Percentiles rank a stretch among this genome's conserved stretches.
Evolutionary conservation across 2,329 filamentous ascomycete species (phyloP).

Genomic region (Calcarisporium arbuscula): DNA sequence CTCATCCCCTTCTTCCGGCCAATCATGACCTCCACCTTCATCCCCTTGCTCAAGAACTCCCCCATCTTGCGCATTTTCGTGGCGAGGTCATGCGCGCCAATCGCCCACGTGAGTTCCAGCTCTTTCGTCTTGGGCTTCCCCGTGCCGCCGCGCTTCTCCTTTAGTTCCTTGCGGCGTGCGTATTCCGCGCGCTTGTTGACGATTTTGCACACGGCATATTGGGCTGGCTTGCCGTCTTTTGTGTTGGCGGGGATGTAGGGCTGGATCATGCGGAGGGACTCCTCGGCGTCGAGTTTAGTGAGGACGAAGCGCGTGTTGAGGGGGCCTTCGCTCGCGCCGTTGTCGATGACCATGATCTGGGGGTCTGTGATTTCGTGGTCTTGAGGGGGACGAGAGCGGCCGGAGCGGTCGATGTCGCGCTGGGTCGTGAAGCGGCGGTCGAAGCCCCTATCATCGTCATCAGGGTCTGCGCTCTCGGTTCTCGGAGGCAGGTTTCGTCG

Average conservation of each 20-base stretch:
- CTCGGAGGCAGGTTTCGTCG: slow-evolving; percentile 2
- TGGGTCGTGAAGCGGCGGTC: slow-evolving; percentile 30
- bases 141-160: slow-evolving; percentile 36
- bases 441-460: slow-evolving; percentile 16
- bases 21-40: slow-evolving; percentile 67
- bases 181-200: slow-evolving; percentile 50
- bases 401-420: slow-evolving; percentile 23
- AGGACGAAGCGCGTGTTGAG: slow-evolving; percentile 34
- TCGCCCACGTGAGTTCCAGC: slow-evolving; percentile 88
- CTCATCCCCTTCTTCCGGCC: slow-evolving; percentile 58
- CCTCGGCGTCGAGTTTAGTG: slow-evolving; percentile 23
- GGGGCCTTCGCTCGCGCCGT: slow-evolving; percentile 33
- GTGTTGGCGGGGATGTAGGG: slow-evolving; percentile 27
- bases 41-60: slow-evolving; percentile 67
- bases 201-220: slow-evolving; percentile 63
- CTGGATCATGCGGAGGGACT: slow-evolving; percentile 36
- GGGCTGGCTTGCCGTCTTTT: slow-evolving; percentile 13
- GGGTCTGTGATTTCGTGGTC: slow-evolving; percentile 39
- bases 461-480: slow-evolving; percentile 4
- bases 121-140: slow-evolving; percentile 54
- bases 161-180: slow-evolving; percentile 33
- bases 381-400: slow-evolving; percentile 31
- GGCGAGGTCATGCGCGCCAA: slow-evolving; percentile 67
- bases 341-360: slow-evolving; percentile 34
- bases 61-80: slow-evolving; percentile 62